Base-by-base conservation (phyloP, 2,329 filamentous ascomycete species). In the Phialemoniopsis sp. region DNA sequence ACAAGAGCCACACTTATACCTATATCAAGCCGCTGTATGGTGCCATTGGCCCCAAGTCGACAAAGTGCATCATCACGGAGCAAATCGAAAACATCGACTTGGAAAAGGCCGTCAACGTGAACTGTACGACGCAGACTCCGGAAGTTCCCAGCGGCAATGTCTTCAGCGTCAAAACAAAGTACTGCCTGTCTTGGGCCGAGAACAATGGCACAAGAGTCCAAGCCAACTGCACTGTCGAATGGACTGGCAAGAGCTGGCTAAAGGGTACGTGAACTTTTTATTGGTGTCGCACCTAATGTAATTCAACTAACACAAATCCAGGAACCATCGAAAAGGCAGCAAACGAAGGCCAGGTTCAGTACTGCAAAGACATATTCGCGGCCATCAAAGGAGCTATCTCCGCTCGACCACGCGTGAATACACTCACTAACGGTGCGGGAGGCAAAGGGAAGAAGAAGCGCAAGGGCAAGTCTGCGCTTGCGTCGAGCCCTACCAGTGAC, bases 201-300 rank as follows among this genome's bases (percentile, higher is more conserved):
- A 84, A 82, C 46, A 95, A 95, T 54, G 70, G 80, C 30, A 98
- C 94, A 2, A 78, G 89, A 19, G 67, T 98, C 21, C 80, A 93
- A 45, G 85, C 91, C 66, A 96, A 85, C 49, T 96, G 89, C 59
- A 85, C 82, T 3, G 87, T 96, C 32, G 94, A 98, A 56, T 98
- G 94, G 94, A 84, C 85, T 4, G 90, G 90, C 52, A 98, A 97
- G 73, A 96, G 90, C 68, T 98, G 93, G 93, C 68, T 98, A 34
- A 96, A 93, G 69, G 88, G 90, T 94, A 70, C 58, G 71, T 56
- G 6, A n/a, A 13, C 29, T 13, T 14, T 33, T 18, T 35, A 19
- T 35, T 39, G 16, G 7, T 7, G 13, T n/a, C 30, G 8, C 13
- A 6, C 13, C 7, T 32, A 35, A 18, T 19, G 14, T n/a, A 31